Evolutionary conservation across 163 green algal genomes (phyloP).

Genomic region (Trebouxia gelatinosa): DNA sequence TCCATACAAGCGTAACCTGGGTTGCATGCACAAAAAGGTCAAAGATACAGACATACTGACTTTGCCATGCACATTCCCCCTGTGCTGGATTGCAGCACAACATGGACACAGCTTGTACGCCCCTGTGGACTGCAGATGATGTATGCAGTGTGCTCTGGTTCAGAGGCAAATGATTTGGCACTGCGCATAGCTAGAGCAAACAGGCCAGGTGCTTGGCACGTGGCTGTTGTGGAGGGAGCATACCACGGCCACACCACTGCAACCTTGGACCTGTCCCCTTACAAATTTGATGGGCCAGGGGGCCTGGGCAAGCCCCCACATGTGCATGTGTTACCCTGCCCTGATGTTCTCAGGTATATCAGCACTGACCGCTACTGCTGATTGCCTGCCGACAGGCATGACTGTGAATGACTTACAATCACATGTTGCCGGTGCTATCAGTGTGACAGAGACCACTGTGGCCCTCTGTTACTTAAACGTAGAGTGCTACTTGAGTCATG

Average conservation of each 20-base stretch:
- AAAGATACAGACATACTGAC: background rate
- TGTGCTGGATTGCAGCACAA: too few species aligned
- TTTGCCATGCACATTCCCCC: background rate
- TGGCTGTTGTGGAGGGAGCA: slow-evolving; percentile 64
- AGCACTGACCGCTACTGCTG: background rate
- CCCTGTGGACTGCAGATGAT: slow-evolving; percentile 44
- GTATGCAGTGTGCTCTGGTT: slow-evolving; percentile 75
- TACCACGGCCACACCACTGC: slow-evolving; percentile 77
- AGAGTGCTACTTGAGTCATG: too few species aligned
- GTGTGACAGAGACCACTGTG: too few species aligned
- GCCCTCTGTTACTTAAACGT: too few species aligned
- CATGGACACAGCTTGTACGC: background rate
- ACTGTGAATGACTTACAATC: too few species aligned
- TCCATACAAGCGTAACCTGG: too few species aligned
- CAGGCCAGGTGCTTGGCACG: slow-evolving; percentile 37
- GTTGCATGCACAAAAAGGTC: too few species aligned
- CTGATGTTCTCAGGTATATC: slow-evolving; percentile 68
- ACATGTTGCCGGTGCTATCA: too few species aligned
- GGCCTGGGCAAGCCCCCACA: slow-evolving; percentile 33
- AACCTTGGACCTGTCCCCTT: slow-evolving; percentile 55
- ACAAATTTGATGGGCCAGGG: slow-evolving; percentile 54
- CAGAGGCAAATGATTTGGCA: slow-evolving; percentile 88
- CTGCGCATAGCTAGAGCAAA: slow-evolving; percentile 60
- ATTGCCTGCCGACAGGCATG: too few species aligned
- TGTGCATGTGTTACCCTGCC: slow-evolving; percentile 66